Base-by-base conservation (phyloP, 768 basidiomycete genomes). In the Boletus reticuloceps region DNA sequence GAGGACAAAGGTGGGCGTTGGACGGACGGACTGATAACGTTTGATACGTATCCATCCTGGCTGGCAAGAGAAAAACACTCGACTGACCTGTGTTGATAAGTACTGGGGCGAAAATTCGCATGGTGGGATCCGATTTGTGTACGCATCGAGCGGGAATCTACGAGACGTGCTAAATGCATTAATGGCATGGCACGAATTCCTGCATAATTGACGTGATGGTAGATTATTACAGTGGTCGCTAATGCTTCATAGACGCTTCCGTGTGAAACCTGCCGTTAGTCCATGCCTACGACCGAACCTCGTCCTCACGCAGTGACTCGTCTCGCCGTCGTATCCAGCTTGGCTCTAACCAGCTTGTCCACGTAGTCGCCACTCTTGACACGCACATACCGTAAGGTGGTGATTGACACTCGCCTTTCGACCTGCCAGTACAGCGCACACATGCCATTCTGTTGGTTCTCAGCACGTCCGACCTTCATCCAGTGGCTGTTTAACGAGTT, bases 171-270 rank as follows among this genome's bases (percentile, higher is more conserved):
- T 34, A 11, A 83, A 10, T 83, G 84, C 29, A 79, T 36, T 36
- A 36, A 53, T 56, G 47, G 36, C 55, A 51, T 82, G 36, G 83
- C 76, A 42, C 77, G 68, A 50, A 80, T 69, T 73, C 25, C 43
- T 55, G 53, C 46, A 64, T 47, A 43, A 60, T 43, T 67, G 64
- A 65, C 66, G 63, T 68, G 63, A 66, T 56, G 7, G 48, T 31
- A 31, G 43, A 44, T 47, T 49, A 38, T n/a, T n/a, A n/a, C n/a
- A n/a, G n/a, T n/a, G n/a, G 32, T 11, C 11, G 13, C 32, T 34
- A n/a, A 13, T 11, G 32, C 32, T 34, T 12, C 32, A 34, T 13
- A 36, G 34, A 36, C 13, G 14, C n/a, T 36, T 14, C 4, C 58
- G 64, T 55, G 63, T 51, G 64, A 51, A 47, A 25, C 11, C 13